Evolutionary conservation across 2,329 filamentous ascomycete species (phyloP).

Genomic region (Phialophora tarda): DNA sequence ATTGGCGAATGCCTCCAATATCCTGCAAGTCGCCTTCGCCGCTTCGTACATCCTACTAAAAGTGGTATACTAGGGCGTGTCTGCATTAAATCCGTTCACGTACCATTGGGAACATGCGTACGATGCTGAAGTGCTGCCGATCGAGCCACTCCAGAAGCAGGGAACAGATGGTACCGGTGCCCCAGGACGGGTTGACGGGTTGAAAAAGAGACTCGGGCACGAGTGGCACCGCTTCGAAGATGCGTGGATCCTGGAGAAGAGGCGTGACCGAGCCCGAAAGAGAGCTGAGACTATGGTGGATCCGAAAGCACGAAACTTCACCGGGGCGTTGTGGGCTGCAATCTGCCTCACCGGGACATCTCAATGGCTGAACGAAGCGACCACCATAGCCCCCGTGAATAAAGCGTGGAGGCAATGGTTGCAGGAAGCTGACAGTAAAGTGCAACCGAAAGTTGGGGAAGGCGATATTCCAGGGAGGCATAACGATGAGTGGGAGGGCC

Average conservation of each 20-base stretch:
- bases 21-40: no score
- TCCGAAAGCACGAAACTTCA: conserved; percentile 45
- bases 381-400: conserved; percentile 47
- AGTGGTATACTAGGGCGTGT: conserved; percentile 63
- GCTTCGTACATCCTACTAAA: conserved; percentile 53
- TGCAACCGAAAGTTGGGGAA: no score
- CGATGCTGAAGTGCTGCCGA: conserved; percentile 17
- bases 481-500: conserved; percentile 27
- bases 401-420: conserved; percentile 51
- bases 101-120: conserved; percentile 34
- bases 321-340: conserved; percentile 54
- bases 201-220: conserved; percentile 13
- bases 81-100: conserved; percentile 40
- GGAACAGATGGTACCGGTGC: background rate
- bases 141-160: conserved; percentile 12
- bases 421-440: conserved; percentile 12
- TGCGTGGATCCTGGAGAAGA: conserved; percentile 15
- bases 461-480: no score
- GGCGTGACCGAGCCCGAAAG: background rate
- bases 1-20: no score
- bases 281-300: conserved; percentile 13
- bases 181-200: background rate
- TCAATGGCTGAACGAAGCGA: conserved; percentile 48
- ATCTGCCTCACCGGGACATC: conserved; percentile 52
- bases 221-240: conserved; percentile 29